Percentiles rank a stretch among this genome's conserved stretches.
Evolutionary conservation across 2,329 filamentous ascomycete species (phyloP).

Genomic region (Nannizziopsis arthrosporioides): DNA sequence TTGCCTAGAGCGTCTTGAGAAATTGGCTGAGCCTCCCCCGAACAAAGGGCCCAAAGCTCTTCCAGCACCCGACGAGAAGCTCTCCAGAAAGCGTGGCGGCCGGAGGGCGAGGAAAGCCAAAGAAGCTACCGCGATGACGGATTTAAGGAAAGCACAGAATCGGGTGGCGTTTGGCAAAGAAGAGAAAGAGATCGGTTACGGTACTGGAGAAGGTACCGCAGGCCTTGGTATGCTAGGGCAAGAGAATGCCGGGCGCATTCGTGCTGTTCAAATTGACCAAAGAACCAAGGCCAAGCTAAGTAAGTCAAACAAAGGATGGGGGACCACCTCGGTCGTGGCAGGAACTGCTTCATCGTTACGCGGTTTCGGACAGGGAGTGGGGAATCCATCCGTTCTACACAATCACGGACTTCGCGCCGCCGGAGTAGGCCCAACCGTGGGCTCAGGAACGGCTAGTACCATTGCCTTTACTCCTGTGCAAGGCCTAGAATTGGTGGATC

Average conservation of each 20-base stretch:
- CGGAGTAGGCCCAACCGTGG: constrained; percentile 61
- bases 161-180: constrained; percentile 92
- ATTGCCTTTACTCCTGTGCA: constrained; percentile 92
- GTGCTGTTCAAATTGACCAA: constrained; percentile 79
- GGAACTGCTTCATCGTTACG: constrained; percentile 67
- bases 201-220: constrained; percentile 68
- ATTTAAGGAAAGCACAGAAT: constrained; percentile 91
- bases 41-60: constrained; percentile 81
- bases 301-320: constrained; percentile 95
- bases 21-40: constrained; percentile 79
- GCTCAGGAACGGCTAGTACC: constrained; percentile 66
- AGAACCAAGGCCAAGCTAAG: constrained; percentile 85
- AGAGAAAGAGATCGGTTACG: constrained; percentile 86
- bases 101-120: constrained; percentile 85
- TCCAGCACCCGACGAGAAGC: constrained; percentile 90
- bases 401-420: constrained; percentile 68
- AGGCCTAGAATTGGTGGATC: constrained; percentile 87
- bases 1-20: constrained; percentile 77
- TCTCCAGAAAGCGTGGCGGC: constrained; percentile 81
- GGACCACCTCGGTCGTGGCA: constrained; percentile 48
- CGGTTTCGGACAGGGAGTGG: constrained; percentile 56
- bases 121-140: constrained; percentile 93
- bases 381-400: constrained; percentile 57
- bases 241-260: constrained; percentile 75
- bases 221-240: constrained; percentile 94